These are phyloP conservation scores for Drosera spatulata DNA, from an alignment of 179 eudicot genomes.

Conservation along the genomic window DNA sequence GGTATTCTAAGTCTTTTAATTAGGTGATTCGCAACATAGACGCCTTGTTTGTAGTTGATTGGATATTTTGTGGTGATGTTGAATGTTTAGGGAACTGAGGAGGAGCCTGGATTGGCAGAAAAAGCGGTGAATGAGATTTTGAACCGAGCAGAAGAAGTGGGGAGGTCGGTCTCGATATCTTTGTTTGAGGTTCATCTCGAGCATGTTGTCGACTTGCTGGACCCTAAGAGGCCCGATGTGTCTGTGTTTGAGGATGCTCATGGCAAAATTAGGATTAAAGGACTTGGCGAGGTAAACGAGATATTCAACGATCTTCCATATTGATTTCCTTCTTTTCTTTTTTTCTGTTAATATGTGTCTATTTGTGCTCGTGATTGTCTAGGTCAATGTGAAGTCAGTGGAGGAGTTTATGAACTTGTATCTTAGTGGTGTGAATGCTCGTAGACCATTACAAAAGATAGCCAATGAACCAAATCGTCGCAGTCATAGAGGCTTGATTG, in stretches of 20 bases:
- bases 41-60: too few species aligned
- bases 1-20: too few species aligned
- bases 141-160: slow-evolving; percentile 29
- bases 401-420: slow-evolving; percentile 46
- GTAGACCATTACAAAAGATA: slow-evolving; percentile 25
- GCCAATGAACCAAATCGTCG: slow-evolving; percentile 28
- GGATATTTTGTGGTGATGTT: too few species aligned
- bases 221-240: slow-evolving; percentile 45
- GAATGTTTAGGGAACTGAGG: slow-evolving; percentile 27
- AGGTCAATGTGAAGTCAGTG: slow-evolving; percentile 50
- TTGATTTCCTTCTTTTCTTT: too few species aligned
- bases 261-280: slow-evolving; percentile 68
- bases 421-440: slow-evolving; percentile 12
- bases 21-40: too few species aligned
- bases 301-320: too few species aligned
- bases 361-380: neutral
- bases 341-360: too few species aligned
- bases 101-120: slow-evolving; percentile 50
- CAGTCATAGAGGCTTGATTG: slow-evolving; percentile 64
- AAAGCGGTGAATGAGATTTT: slow-evolving; percentile 43
- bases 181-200: slow-evolving; percentile 67
- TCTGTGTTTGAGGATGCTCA: slow-evolving; percentile 56
- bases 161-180: slow-evolving; percentile 43
- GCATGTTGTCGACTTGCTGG: slow-evolving; percentile 57
- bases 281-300: slow-evolving; percentile 63